Base-by-base conservation (phyloP, 306 rosid species). In the Corylus heterophylla region DNA sequence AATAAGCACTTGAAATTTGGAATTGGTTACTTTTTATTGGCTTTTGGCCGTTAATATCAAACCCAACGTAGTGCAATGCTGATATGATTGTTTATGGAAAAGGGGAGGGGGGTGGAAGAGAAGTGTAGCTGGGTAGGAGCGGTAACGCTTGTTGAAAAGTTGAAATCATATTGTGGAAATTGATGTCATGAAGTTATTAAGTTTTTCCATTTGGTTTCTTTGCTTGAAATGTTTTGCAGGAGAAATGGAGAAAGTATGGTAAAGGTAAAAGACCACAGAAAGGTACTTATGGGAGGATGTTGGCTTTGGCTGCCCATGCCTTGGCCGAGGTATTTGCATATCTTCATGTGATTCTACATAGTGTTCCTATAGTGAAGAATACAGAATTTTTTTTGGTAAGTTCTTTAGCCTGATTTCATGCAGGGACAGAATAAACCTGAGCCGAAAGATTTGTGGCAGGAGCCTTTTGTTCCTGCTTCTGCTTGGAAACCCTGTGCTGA, bases 401-500 rank as follows among this genome's bases (percentile, higher is more conserved):
- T 42, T 31, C 78, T 50, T 58, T 72, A 54, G 63, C 80, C 54
- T 22, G 78, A 71, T 79, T 84, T 84, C 29, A 62, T 35, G 48
- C 84, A 91, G 90, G 90, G 83, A 76, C 88, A 88, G 81, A 89
- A 86, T 76, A 95, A 90, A 85, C 96, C 92, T 11, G 98, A 90
- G 78, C 98, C 99, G 1, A 95, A 93, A 82, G 99, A 93, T 83
- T 86, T 95, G 89, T 95, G 99, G 97, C 90, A 83, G 89, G 97
- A 95, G 85, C 98, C 99, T 37, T 76, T 90, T 49, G 76, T 84
- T 84, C 96, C 92, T n/a, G 95, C 98, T 69, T 91, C 96, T 77
- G 86, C 92, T 67, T 95, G 98, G 99, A 91, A 77, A 81, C 94
- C 98, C 56, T 95, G 99, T 87, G 91, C 98, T 18, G 88, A 91